These are phyloP conservation scores for Hyaloscypha hepaticicola DNA, from an alignment of 495 filamentous ascomycete genomes.

Conservation along the genomic window DNA sequence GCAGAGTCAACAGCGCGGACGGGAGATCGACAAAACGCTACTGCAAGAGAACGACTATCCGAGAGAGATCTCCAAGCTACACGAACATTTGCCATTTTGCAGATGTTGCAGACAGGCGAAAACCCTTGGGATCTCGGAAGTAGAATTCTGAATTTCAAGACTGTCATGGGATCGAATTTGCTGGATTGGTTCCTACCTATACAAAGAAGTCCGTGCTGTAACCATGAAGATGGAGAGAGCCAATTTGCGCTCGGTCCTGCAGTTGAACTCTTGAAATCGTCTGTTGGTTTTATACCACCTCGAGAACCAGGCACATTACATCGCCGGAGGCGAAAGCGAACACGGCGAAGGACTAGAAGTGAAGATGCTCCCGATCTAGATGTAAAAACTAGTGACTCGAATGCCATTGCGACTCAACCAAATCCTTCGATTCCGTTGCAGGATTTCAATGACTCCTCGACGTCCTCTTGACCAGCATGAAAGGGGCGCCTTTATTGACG, in stretches of 20 bases:
- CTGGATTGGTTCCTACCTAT: constrained; percentile 76
- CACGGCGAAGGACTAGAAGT: neutral
- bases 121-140: constrained; percentile 76
- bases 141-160: constrained; percentile 62
- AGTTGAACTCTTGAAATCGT: constrained; percentile 37
- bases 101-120: constrained; percentile 62
- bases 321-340: neutral
- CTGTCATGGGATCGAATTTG: constrained; percentile 68
- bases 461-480: neutral
- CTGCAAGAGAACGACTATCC: neutral
- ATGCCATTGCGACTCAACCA: neutral
- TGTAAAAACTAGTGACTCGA: neutral
- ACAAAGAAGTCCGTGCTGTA: constrained; percentile 59
- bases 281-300: constrained; percentile 34
- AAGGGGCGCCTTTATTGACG: neutral
- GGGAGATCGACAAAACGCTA: neutral
- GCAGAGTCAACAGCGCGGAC: neutral
- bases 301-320: neutral
- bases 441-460: neutral
- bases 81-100: constrained; percentile 74
- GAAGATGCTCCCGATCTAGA: neutral
- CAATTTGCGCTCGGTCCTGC: constrained; percentile 48
- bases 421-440: neutral
- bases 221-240: constrained; percentile 46
- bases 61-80: constrained; percentile 45